Evolutionary conservation across 2,329 filamentous ascomycete species (phyloP).

Genomic region (Monosporascus sp.): DNA sequence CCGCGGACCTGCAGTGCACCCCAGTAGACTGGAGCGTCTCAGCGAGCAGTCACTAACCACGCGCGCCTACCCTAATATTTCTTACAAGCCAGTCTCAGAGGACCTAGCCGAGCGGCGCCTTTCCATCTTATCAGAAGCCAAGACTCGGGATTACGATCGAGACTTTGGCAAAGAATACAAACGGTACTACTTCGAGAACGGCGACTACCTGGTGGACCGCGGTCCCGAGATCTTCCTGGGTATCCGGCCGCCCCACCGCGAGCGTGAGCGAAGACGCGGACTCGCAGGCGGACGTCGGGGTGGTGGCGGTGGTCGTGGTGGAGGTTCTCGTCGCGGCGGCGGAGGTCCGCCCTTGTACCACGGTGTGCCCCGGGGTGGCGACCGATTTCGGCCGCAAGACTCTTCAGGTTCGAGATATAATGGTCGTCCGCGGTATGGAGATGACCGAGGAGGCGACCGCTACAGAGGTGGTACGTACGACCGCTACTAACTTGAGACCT

Average conservation of each 20-base stretch:
- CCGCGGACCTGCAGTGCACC: conserved; percentile 13
- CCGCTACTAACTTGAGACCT: neutral
- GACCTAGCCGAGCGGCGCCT: conserved; percentile 61
- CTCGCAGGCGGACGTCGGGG: conserved; percentile 29
- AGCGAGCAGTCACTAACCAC: conserved; percentile 29
- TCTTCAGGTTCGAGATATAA: conserved; percentile 13
- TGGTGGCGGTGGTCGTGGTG: conserved; percentile 2
- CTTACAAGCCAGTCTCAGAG: conserved; percentile 54
- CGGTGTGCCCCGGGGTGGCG: conserved; percentile 28
- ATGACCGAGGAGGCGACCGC: conserved; percentile 13
- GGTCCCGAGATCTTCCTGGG: conserved; percentile 66
- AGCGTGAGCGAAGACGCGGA: conserved; percentile 35
- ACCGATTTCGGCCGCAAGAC: conserved; percentile 24
- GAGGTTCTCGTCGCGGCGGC: conserved; percentile 6
- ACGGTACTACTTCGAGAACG: conserved; percentile 68
- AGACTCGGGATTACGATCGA: conserved; percentile 35
- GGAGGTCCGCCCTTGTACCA: conserved; percentile 22
- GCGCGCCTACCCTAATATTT: conserved; percentile 35
- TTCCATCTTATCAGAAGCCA: conserved; percentile 46
- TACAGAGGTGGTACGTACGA: conserved; percentile 9
- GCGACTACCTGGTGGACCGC: conserved; percentile 62
- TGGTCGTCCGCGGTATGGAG: conserved; percentile 17
- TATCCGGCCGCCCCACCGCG: conserved; percentile 54
- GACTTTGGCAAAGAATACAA: conserved; percentile 51
- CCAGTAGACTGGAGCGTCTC: conserved; percentile 14